Evolutionary conservation across 352 stramenopile species (phyloP), one percentile per base, ranked within the genome.

Genomic region (Pilasporangium apinafurcum): DNA sequence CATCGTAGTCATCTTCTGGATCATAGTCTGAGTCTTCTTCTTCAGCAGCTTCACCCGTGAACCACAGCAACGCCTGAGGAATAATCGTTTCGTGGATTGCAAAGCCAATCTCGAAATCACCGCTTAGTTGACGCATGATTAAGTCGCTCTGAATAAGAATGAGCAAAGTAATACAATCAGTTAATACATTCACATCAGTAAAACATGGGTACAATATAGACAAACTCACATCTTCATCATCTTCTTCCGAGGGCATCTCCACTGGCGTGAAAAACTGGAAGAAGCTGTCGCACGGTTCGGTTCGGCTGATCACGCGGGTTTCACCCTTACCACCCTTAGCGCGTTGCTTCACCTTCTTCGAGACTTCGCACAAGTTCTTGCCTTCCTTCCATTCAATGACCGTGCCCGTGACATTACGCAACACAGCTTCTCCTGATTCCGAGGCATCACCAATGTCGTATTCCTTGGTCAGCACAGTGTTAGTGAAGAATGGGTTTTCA

Each of bases 71-170:
- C 10, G 81, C 81, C 61, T 92, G 81, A 17, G 81, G 81, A 43
- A 92, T 85, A 56, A 92, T 92, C 34, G 75, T 85, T 66, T 92
- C 81, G 64, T 92, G 78, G 59, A 92, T 86, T 32, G 78, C 82
- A 46, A 92, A 90, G 16, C 81, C 81, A 37, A 92, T 89, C 53
- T 92, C 73, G 33, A 90, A 92, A 61, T 92, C 81, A 17, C 66
- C 71, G 29, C 69, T 86, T 14, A 92, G 61, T 53, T 92, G 81
- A 32, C 76, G 75, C 78, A 92, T 90, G 48, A 90, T 86, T 58
- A 87, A 78, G 38, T 88, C 77, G 66, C 70, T 89, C 28, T 61
- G n/a, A 47, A 34, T 44, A 21, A 14, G 20, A 26, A 1, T 21
- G 17, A 40, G 31, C 29, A 45, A n/a, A 21, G 25, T 51, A 33